Percentiles rank a stretch among this genome's conserved stretches.
phyloP scores from a whole-genome alignment of 352 stramenopile genomes.

The Phytophthora melonis region DNA sequence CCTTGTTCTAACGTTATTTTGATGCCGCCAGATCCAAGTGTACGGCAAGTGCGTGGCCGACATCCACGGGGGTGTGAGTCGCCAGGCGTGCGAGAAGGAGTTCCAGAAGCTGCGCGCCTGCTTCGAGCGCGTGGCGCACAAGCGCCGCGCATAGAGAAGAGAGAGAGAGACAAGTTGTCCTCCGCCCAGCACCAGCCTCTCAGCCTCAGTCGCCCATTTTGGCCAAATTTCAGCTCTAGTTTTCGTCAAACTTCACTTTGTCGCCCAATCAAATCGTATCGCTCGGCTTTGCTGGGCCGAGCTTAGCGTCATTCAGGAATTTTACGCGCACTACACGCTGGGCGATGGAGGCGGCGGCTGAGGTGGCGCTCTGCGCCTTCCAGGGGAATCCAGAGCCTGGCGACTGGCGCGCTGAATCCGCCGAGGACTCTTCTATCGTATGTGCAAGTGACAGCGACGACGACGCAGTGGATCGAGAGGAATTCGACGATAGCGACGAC shows the following conservation, averaged over 20 bases:
- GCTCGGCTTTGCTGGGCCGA: neutral
- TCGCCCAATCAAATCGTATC: slow-evolving; percentile 18
- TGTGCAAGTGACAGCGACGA: slow-evolving; percentile 20
- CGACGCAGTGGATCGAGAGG: slow-evolving; percentile 17
- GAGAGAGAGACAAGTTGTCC: neutral
- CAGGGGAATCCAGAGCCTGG: slow-evolving; percentile 3
- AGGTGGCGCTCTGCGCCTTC: slow-evolving; percentile 8
- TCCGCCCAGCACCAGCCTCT: neutral
- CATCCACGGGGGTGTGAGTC: slow-evolving; percentile 61
- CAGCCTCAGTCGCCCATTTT: neutral
- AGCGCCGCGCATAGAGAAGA: slow-evolving; percentile 41
- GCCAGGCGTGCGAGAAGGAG: slow-evolving; percentile 69
- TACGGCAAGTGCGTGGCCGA: slow-evolving; percentile 83
- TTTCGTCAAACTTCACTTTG: slow-evolving; percentile 21
- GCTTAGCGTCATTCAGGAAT: slow-evolving; percentile 36
- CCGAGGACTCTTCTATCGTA: slow-evolving; percentile 16
- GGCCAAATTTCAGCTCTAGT: neutral
- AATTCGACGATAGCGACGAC: slow-evolving; percentile 25
- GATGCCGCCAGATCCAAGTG: slow-evolving; percentile 66
- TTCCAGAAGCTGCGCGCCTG: slow-evolving; percentile 79
- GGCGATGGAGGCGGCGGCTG: slow-evolving; percentile 32
- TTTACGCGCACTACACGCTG: slow-evolving; percentile 13
- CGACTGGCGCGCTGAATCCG: neutral
- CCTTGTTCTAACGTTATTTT: neutral
- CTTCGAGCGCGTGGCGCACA: slow-evolving; percentile 59